Percentiles rank a stretch among this genome's conserved stretches.
These are phyloP conservation scores for Salvia rosmarinus DNA, from an alignment of 257 asterid genomes.

Conservation along the genomic window DNA sequence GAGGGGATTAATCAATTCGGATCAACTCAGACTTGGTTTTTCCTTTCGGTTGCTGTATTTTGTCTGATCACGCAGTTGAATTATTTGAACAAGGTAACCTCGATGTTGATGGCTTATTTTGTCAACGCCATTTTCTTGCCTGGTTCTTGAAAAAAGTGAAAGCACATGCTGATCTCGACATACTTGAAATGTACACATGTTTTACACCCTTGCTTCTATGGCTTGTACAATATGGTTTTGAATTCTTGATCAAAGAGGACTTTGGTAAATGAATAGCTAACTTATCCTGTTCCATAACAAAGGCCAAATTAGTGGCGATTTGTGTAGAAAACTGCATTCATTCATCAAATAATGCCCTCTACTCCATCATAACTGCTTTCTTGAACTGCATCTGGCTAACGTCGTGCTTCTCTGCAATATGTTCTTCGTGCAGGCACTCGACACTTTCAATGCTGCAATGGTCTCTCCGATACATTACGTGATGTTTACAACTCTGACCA, in stretches of 20 bases:
- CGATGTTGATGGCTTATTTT: neutral
- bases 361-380: neutral
- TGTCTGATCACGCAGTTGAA: slow-evolving; percentile 76
- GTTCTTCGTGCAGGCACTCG: slow-evolving; percentile 68
- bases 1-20: slow-evolving; percentile 80
- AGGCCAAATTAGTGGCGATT: neutral
- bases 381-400: neutral
- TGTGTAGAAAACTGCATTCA: neutral
- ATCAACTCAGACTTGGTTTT: slow-evolving; percentile 81
- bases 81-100: slow-evolving; percentile 79
- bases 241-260: no score
- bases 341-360: neutral
- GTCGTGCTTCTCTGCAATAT: neutral
- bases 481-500: slow-evolving; percentile 88
- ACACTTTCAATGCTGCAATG: slow-evolving; percentile 79
- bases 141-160: slow-evolving; percentile 7
- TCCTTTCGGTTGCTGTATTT: slow-evolving; percentile 62
- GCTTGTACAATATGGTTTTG: no score
- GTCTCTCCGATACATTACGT: slow-evolving; percentile 92
- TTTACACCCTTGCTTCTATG: neutral
- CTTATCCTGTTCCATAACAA: neutral
- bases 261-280: neutral
- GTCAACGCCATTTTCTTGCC: neutral
- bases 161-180: neutral
- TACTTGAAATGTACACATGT: neutral